These are phyloP conservation scores for Trichoderma polysporum DNA, from an alignment of 2,329 filamentous ascomycete genomes.

Conservation along the genomic window DNA sequence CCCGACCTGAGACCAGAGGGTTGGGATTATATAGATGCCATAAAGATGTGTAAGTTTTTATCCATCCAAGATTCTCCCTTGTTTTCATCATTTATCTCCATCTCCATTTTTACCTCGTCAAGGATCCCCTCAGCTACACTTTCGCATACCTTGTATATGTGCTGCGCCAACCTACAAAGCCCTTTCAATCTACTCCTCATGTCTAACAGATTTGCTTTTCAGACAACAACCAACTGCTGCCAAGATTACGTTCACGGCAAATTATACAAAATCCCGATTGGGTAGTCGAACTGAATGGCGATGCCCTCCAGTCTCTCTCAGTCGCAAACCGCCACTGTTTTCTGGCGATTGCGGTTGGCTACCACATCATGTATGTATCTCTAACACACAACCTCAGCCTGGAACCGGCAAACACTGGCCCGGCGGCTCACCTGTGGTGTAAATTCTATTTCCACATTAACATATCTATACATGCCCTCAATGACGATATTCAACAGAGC, in stretches of 20 bases:
- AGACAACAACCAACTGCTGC: slow-evolving; percentile 14
- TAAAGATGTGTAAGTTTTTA: slow-evolving; percentile 11
- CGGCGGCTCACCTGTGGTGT: slow-evolving; percentile 8
- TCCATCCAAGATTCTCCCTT: not conserved
- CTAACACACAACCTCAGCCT: slow-evolving; percentile 5
- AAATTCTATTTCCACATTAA: slow-evolving; percentile 16
- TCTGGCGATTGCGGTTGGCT: slow-evolving; percentile 12
- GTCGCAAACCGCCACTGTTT: slow-evolving; percentile 9
- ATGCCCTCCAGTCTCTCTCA: slow-evolving; percentile 5
- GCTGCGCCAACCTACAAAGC: not conserved
- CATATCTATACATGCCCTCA: slow-evolving; percentile 4
- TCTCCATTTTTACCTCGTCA: not conserved
- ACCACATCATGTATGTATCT: slow-evolving; percentile 18
- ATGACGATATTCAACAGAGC: slow-evolving; percentile 10
- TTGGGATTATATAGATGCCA: slow-evolving; percentile 17
- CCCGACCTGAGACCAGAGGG: slow-evolving; percentile 15
- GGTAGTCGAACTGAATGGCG: not conserved
- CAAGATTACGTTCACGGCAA: not conserved
- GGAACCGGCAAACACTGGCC: slow-evolving; percentile 5
- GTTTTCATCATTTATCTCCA: not conserved
- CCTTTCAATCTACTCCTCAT: not conserved
- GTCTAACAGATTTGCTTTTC: not conserved
- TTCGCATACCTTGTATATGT: not conserved
- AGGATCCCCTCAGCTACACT: not conserved
- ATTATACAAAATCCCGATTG: slow-evolving; percentile 11